phyloP scores from a whole-genome alignment of 148 eudicot genomes.

The Pouteria glomerata region DNA sequence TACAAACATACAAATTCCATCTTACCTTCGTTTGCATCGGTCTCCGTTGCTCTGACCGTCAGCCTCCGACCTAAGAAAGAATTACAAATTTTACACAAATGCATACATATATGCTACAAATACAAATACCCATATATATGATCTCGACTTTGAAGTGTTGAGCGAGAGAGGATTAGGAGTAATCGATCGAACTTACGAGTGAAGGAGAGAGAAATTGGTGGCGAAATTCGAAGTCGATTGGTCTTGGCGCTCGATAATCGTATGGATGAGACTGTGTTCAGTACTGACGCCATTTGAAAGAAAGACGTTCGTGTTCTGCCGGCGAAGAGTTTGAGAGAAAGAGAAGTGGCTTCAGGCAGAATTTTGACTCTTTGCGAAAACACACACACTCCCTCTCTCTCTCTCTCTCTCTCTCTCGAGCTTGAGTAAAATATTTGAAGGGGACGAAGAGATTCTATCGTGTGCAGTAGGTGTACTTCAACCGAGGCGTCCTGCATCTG shows the following conservation, averaged over 20 bases:
- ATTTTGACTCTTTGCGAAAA: not conserved
- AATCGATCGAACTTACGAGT: conserved; percentile 33
- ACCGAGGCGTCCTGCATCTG: too few relatives aligned
- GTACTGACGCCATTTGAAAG: conserved; percentile 43
- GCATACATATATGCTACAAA: not conserved
- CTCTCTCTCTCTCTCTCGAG: too few relatives aligned
- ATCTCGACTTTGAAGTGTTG: too few relatives aligned
- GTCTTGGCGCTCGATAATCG: conserved; percentile 32
- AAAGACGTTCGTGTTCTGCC: not conserved
- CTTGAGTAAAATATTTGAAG: too few relatives aligned
- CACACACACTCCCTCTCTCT: too few relatives aligned
- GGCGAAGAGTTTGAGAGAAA: conserved; percentile 6
- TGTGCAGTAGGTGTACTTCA: too few relatives aligned
- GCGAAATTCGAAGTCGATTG: conserved; percentile 28
- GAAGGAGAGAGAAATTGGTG: conserved; percentile 30
- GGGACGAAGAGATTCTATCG: too few relatives aligned
- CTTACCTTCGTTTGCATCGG: conserved; percentile 66
- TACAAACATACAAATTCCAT: not conserved
- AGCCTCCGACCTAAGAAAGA: conserved; percentile 52
- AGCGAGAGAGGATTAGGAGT: not conserved
- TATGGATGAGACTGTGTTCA: conserved; percentile 37
- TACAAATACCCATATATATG: too few relatives aligned
- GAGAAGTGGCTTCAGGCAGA: not conserved
- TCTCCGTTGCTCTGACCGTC: conserved; percentile 68
- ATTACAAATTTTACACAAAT: not conserved